Conservation (phyloP, 2,329 filamentous ascomycete species). For the Penicillium sp. region DNA sequence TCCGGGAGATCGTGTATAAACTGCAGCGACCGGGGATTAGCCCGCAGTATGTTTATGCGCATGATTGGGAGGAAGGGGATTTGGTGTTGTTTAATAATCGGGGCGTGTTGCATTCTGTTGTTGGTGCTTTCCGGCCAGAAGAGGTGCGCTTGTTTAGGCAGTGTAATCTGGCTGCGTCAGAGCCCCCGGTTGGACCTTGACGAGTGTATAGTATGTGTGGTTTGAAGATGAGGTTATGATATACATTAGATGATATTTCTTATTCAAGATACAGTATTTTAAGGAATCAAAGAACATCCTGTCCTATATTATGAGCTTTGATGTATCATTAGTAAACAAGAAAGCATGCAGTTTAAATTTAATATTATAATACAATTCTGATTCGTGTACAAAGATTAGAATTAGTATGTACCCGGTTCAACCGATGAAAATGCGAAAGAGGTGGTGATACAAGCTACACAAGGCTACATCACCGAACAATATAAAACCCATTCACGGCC, state of each 20-base stretch:
- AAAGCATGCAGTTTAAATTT: no score
- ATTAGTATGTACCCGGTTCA: background rate
- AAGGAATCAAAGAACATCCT: background rate
- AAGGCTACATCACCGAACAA: conserved; percentile 31
- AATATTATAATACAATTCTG: conserved; percentile 1
- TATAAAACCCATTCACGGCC: conserved; percentile 44
- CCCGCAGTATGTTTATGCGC: conserved; percentile 68
- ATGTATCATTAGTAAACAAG: background rate
- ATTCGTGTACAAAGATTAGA: background rate
- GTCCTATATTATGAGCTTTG: no score
- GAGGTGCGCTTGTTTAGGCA: conserved; percentile 76
- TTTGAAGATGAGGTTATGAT: background rate
- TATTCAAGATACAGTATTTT: no score
- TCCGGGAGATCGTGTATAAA: conserved; percentile 70
- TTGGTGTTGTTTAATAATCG: conserved; percentile 79
- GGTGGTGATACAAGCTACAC: background rate
- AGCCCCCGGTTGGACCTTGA: conserved; percentile 27
- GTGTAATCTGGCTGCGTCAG: conserved; percentile 69
- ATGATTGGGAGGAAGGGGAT: conserved; percentile 78
- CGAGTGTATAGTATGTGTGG: no score
- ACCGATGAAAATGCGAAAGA: background rate
- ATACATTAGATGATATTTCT: background rate
- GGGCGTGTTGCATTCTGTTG: conserved; percentile 73
- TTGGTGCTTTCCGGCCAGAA: conserved; percentile 72
- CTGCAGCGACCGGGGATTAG: conserved; percentile 74